Base-by-base conservation (phyloP, 495 filamentous ascomycete genomes). In the Aspergillus egyptiacus region DNA sequence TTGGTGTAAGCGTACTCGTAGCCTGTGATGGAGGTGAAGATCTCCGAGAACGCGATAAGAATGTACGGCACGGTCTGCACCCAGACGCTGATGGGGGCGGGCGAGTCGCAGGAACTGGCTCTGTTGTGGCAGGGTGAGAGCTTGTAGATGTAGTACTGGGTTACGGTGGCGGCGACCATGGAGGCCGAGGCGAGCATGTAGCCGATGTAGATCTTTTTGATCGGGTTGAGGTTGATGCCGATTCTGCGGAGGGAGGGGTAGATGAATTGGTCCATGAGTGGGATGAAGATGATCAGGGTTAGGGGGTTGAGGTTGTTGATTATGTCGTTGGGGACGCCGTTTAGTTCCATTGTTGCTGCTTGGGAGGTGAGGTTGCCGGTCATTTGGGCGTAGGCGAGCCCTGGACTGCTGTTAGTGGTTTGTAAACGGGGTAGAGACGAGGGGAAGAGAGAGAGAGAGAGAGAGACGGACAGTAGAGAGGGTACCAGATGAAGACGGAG, bases 221-320 rank as follows among this genome's bases (percentile, higher is more conserved):
- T 76, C 7, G 84, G 83, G 15, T 70, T 77, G 64, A 86, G 85
- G 39, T 72, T 69, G 58, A 87, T 74, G 35, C 74, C 73, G 4
- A 70, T 24, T 45, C 68, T 77, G 3, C 81, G 79, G 17, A 89
- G 68, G 9, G 64, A 49, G 0, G 86, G 86, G 61, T 87, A 89
- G 50, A 89, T 28, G 48, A 82, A 44, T 36, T 75, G 70, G 56
- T 86, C 83, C 54, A 84, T 73, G 50, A 89, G 61, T 1, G 86
- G 86, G 37, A 86, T 80, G 59, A 82, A 75, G 56, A 84, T 72
- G 59, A 89, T 81, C 56, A 88, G 76, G 9, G 78, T 67, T 20
- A 91, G 66, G 3, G 86, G 78, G 63, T 89, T 81, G 57, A 89
- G 75, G 68, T 87, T 89, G 56, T 64, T 64, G 56, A 88, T 76